Evolutionary conservation across 345 rosid genomes (phyloP).

Genomic region (Viola odorata): DNA sequence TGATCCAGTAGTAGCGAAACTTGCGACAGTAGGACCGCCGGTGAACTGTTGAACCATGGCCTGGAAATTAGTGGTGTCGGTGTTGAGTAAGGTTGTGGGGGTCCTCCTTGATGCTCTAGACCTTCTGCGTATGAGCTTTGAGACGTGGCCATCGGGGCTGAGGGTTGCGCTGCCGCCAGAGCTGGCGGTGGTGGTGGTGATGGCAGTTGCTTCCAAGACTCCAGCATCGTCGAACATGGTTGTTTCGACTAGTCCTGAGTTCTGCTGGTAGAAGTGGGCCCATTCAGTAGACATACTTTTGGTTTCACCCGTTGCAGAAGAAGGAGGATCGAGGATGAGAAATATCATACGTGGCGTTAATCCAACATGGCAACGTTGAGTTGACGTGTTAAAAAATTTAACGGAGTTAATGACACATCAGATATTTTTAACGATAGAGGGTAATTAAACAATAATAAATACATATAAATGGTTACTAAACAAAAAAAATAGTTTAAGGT

Average conservation of each 20-base stretch:
- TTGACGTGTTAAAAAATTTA: too few species aligned
- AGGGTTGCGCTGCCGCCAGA: conserved; percentile 16
- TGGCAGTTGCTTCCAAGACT: conserved; percentile 27
- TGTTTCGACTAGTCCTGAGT: conserved; percentile 12
- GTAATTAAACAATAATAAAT: too few species aligned
- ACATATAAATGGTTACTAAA: too few species aligned
- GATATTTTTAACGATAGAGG: too few species aligned
- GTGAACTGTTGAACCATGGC: conserved; percentile 98
- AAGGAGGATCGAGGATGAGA: background rate
- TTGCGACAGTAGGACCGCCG: conserved; percentile 39
- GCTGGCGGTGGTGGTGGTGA: conserved; percentile 19
- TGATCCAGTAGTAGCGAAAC: conserved; percentile 19
- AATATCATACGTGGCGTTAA: too few species aligned
- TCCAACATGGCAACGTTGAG: too few species aligned
- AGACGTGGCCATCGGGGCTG: conserved; percentile 73
- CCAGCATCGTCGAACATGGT: conserved; percentile 5
- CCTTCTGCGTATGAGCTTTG: conserved; percentile 75
- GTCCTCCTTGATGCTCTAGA: conserved; percentile 92
- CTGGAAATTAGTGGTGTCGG: conserved; percentile 83
- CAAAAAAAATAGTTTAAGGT: too few species aligned
- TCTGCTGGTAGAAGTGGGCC: conserved; percentile 56
- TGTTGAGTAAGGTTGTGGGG: conserved; percentile 88
- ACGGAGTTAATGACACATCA: too few species aligned
- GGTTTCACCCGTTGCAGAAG: conserved; percentile 26
- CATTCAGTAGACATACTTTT: conserved; percentile 63